Percentiles rank a stretch among this genome's conserved stretches.
Conservation (phyloP, 1,139 yeast genomes). For the Debaryomycetaceae sp. region DNA sequence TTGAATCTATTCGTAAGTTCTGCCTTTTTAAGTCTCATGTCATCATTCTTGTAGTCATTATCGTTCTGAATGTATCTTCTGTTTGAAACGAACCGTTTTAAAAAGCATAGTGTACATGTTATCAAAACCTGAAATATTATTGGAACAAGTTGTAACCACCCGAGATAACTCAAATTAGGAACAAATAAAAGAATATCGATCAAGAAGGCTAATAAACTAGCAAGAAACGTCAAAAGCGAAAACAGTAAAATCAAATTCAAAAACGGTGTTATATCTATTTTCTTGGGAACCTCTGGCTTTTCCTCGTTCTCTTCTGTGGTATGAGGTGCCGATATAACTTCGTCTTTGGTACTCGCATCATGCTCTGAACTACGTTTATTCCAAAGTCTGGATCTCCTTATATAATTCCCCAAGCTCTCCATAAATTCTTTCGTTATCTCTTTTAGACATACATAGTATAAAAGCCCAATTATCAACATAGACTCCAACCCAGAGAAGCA, state of each 20-base stretch:
- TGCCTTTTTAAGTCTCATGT: constrained; percentile 31
- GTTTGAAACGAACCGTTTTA: constrained; percentile 37
- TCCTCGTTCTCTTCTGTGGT: neutral
- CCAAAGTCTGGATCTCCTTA: neutral
- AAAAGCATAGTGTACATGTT: constrained; percentile 38
- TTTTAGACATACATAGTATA: constrained; percentile 1
- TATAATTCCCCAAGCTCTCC: constrained; percentile 1
- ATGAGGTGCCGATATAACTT: neutral
- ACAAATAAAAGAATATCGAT: constrained; percentile 41
- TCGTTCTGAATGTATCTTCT: constrained; percentile 36
- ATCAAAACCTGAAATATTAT: constrained; percentile 33
- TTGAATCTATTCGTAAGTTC: constrained; percentile 18
- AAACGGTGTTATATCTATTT: constrained; percentile 24
- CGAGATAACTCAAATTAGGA: constrained; percentile 39
- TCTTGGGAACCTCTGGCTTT: constrained; percentile 2
- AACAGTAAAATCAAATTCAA: constrained; percentile 33
- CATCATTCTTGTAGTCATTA: constrained; percentile 29
- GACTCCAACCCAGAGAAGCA: constrained; percentile 29
- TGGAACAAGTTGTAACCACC: constrained; percentile 46
- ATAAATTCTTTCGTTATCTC: neutral
- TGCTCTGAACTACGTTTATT: neutral
- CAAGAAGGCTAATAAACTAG: constrained; percentile 37
- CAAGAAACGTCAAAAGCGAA: constrained; percentile 34
- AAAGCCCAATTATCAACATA: constrained; percentile 13
- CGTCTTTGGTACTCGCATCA: neutral